phyloP scores from a whole-genome alignment of 2,329 filamentous ascomycete species.

The Xylariaceae sp. region DNA sequence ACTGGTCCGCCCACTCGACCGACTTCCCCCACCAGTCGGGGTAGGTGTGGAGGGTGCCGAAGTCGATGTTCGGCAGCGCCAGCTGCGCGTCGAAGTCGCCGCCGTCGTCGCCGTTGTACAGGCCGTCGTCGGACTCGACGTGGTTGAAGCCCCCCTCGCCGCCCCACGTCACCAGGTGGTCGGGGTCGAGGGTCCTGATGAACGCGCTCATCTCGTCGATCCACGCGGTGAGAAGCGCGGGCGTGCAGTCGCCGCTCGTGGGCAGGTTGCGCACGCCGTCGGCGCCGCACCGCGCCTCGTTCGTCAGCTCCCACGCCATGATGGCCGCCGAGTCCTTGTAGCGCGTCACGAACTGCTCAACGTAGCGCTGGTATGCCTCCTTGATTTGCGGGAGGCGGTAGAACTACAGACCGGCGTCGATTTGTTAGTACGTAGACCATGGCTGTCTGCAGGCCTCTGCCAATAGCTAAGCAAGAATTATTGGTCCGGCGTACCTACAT shows the following conservation, averaged over 20 bases:
- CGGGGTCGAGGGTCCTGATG: constrained; percentile 53
- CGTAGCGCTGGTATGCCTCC: constrained; percentile 58
- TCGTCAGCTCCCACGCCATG: constrained; percentile 69
- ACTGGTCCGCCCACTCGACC: constrained; percentile 54
- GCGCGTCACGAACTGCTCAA: constrained; percentile 59
- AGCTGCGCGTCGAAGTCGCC: constrained; percentile 57
- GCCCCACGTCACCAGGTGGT: constrained; percentile 59
- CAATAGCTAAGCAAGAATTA: too few species aligned
- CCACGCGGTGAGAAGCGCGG: constrained; percentile 50
- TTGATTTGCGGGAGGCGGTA: constrained; percentile 54
- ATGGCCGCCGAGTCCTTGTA: constrained; percentile 62
- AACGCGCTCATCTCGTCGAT: constrained; percentile 57
- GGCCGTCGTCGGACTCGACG: constrained; percentile 43
- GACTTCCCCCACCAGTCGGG: constrained; percentile 60
- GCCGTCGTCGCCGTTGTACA: constrained; percentile 52
- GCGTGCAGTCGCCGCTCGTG: constrained; percentile 42
- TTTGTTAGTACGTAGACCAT: too few species aligned
- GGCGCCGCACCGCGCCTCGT: constrained; percentile 59
- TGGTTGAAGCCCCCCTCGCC: constrained; percentile 61
- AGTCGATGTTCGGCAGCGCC: constrained; percentile 52
- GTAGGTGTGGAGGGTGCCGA: constrained; percentile 58
- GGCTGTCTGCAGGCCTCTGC: too few species aligned
- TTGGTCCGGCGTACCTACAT: constrained; percentile 42
- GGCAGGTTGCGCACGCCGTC: constrained; percentile 50
- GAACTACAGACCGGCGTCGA: constrained; percentile 40